Evolutionary conservation across 495 filamentous ascomycete species (phyloP), one percentile per base, ranked within the genome.

Genomic region (Neurospora africana): DNA sequence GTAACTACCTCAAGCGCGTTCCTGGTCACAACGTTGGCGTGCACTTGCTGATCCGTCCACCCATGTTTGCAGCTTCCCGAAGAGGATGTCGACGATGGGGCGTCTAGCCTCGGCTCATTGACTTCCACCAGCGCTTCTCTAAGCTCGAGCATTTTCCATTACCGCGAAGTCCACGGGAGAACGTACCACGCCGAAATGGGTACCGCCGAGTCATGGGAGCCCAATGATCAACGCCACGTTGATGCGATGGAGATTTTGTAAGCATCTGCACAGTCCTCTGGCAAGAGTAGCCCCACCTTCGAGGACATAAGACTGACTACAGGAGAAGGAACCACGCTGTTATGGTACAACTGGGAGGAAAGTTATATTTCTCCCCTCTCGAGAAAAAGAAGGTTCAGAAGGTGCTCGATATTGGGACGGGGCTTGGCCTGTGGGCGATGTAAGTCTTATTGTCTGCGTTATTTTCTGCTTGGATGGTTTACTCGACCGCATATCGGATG

Each of bases 361-460:
- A 81, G 65, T 71, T 90, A 0, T 86, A 82, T 73, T 78, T 87
- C 58, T 84, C 87, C 0, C 87, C 88, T 11, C 76, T 89, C 3
- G 67, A 76, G 33, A 5, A 19, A 1, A 33, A 61, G 27, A 76
- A 85, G 21, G 84, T 87, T 4, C 75, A 84, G 65, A 77, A 78
- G 67, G 86, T 89, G 13, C 83, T 91, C 17, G 89, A 90, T 75
- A 82, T 90, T 39, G 87, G 87, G 39, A 89, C 87, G 3, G 88
- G 89, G 1, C 86, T 86, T 87, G 89, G 9, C 6, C 89, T 89
- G 72, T 91, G 89, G 88, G 84, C 87, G 2, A 87, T 44, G 41
- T 44, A 44, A 27, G 44, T 27, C 5, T 53, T 27, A 0, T 53
- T 2, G 21, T 27, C 21, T 27, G 0, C 21, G 5, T 53, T 27